Conservation (phyloP, 768 basidiomycete species). For the Pleurotus platypus region DNA sequence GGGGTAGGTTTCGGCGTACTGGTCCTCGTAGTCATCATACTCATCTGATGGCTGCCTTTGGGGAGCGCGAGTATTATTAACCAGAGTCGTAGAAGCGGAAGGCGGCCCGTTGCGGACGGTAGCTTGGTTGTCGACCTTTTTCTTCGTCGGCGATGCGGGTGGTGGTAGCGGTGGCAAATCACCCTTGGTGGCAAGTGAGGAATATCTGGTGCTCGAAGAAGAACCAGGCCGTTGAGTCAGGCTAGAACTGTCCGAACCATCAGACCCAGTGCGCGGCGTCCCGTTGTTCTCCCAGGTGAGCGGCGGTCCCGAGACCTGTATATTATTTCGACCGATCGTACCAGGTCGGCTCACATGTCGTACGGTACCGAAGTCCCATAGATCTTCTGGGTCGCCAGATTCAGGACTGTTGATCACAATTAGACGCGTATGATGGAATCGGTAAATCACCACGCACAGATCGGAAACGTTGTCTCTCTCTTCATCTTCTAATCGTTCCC, state of each 20-base stretch:
- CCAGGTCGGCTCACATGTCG: constrained; percentile 60
- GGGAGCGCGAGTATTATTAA: constrained; percentile 20
- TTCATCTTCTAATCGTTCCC: constrained; percentile 70
- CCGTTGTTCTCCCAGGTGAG: constrained; percentile 81
- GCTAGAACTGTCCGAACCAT: constrained; percentile 24
- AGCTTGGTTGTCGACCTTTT: constrained; percentile 52
- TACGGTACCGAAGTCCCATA: constrained; percentile 98
- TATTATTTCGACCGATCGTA: constrained; percentile 68
- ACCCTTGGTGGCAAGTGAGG: constrained; percentile 47
- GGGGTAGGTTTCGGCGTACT: constrained; percentile 48
- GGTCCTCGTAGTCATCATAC: constrained; percentile 62
- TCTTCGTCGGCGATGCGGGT: constrained; percentile 31
- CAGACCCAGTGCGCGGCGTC: constrained; percentile 33
- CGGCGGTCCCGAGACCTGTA: constrained; percentile 61
- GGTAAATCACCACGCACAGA: constrained; percentile 40
- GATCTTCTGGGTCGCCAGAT: constrained; percentile 67
- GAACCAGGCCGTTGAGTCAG: constrained; percentile 8
- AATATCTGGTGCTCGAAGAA: constrained; percentile 32
- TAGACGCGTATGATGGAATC: constrained; percentile 1
- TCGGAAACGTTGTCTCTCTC: constrained; percentile 61
- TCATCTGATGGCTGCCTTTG: constrained; percentile 57
- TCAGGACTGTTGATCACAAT: constrained; percentile 34
- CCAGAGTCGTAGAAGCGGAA: constrained; percentile 18
- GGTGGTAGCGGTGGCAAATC: constrained; percentile 62
- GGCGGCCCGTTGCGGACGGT: constrained; percentile 54